Evolutionary conservation across 1,284 basidiomycete genomes (phyloP).

Genomic region (Ustilago nuda): DNA sequence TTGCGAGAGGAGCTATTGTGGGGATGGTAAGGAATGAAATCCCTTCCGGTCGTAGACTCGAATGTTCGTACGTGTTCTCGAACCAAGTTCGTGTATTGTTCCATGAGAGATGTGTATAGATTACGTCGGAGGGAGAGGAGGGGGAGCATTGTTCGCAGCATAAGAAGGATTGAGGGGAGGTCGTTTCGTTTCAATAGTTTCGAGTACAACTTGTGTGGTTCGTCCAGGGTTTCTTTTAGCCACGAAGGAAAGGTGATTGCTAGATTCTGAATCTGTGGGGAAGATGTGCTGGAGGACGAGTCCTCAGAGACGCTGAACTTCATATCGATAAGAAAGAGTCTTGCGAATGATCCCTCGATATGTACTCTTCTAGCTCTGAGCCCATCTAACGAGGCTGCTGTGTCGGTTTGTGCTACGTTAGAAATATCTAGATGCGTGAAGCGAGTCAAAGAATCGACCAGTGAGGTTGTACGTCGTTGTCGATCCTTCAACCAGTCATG

Average conservation of each 20-base stretch:
- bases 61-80: conserved; percentile 20
- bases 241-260: conserved; percentile 20
- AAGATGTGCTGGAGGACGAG: background rate
- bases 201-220: background rate
- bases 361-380: background rate
- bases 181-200: conserved; percentile 17
- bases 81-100: conserved; percentile 29
- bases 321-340: conserved; percentile 24
- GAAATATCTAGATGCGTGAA: conserved; percentile 31
- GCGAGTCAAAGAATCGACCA: conserved; percentile 8
- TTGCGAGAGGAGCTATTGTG: background rate
- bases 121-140: conserved; percentile 27
- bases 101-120: conserved; percentile 27
- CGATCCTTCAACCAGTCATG: conserved; percentile 29
- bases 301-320: conserved; percentile 26
- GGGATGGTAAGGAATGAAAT: conserved; percentile 31
- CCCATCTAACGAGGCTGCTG: background rate
- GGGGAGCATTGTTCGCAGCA: conserved; percentile 37
- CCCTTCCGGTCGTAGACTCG: background rate
- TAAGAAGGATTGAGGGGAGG: conserved; percentile 33
- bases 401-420: conserved; percentile 12
- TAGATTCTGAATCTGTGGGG: conserved; percentile 16
- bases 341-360: conserved; percentile 9
- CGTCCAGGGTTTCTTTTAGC: conserved; percentile 10
- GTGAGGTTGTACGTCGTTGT: conserved; percentile 8